Evolutionary conservation across 129 eudicot species (phyloP).

Genomic region (Flaveria brownii): DNA sequence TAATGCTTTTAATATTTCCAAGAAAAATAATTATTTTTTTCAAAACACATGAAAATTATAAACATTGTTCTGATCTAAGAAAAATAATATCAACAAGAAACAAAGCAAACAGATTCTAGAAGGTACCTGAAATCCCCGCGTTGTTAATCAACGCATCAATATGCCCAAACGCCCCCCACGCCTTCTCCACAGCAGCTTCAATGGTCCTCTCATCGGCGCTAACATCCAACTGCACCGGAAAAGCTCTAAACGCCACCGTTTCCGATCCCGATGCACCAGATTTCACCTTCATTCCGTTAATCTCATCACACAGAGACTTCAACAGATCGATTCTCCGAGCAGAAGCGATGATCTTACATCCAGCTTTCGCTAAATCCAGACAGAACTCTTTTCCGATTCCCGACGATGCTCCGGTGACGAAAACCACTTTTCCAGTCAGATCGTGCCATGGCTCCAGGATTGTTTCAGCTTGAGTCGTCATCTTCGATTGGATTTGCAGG

Average conservation of each 20-base stretch:
- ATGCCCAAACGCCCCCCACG: slow-evolving; percentile 52
- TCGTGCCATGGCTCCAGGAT: slow-evolving; percentile 48
- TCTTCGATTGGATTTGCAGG: neutral
- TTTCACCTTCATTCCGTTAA: slow-evolving; percentile 14
- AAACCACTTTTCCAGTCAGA: slow-evolving; percentile 43
- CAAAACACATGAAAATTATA: too few species aligned
- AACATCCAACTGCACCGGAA: slow-evolving; percentile 46
- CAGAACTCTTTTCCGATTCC: slow-evolving; percentile 47
- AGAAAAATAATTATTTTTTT: too few species aligned
- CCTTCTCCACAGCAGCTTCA: slow-evolving; percentile 46
- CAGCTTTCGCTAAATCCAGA: slow-evolving; percentile 44
- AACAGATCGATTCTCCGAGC: slow-evolving; percentile 40
- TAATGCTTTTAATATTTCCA: too few species aligned
- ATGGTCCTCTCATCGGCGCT: slow-evolving; percentile 39
- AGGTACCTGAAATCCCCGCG: slow-evolving; percentile 44
- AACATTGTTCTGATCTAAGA: too few species aligned
- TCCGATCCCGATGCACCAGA: slow-evolving; percentile 5
- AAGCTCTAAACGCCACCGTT: slow-evolving; percentile 20
- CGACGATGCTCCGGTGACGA: slow-evolving; percentile 51
- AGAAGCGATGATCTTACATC: slow-evolving; percentile 43
- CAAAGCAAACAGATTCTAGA: neutral
- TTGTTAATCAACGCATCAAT: slow-evolving; percentile 53
- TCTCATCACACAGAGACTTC: slow-evolving; percentile 32
- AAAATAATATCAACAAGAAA: too few species aligned
- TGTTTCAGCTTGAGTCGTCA: slow-evolving; percentile 24